phyloP scores from a whole-genome alignment of 2,329 filamentous ascomycete species.

The Biscogniauxia marginata region DNA sequence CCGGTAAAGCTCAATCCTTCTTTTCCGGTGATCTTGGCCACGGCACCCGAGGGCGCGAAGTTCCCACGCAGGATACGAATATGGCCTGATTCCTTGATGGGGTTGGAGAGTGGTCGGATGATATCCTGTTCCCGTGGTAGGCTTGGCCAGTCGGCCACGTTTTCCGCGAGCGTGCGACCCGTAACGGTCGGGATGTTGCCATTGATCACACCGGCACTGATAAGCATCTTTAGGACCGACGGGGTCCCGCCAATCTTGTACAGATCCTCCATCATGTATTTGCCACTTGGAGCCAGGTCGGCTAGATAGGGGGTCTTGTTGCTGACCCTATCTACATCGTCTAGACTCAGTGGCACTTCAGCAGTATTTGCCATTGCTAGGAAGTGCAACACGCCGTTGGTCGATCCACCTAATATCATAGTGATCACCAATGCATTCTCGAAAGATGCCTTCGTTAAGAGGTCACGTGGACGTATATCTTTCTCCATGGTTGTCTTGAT shows the following conservation, averaged over 20 bases:
- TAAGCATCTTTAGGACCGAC: conserved; percentile 70
- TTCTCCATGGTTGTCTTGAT: conserved; percentile 78
- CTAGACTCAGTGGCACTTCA: conserved; percentile 71
- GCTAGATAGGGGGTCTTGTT: conserved; percentile 85
- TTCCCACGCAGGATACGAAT: conserved; percentile 87
- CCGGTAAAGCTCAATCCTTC: conserved; percentile 83
- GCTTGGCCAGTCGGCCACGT: conserved; percentile 66
- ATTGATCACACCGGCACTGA: conserved; percentile 68
- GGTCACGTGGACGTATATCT: conserved; percentile 76
- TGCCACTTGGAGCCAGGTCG: conserved; percentile 79
- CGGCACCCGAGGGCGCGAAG: conserved; percentile 82
- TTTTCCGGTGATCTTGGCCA: conserved; percentile 96
- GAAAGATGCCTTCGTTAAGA: conserved; percentile 77
- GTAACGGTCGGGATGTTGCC: conserved; percentile 72
- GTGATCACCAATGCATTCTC: conserved; percentile 88
- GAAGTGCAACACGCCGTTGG: conserved; percentile 85
- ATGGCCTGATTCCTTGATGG: conserved; percentile 82
- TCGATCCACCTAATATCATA: conserved; percentile 88
- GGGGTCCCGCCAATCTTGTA: conserved; percentile 75
- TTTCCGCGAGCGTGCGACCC: conserved; percentile 71
- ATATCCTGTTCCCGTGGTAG: conserved; percentile 67
- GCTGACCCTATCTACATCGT: conserved; percentile 79
- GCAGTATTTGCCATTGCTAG: conserved; percentile 88
- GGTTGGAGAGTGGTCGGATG: conserved; percentile 69
- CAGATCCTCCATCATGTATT: conserved; percentile 78